phyloP scores from a whole-genome alignment of 2,329 filamentous ascomycete species.

The Sporothrix variecibatus region DNA sequence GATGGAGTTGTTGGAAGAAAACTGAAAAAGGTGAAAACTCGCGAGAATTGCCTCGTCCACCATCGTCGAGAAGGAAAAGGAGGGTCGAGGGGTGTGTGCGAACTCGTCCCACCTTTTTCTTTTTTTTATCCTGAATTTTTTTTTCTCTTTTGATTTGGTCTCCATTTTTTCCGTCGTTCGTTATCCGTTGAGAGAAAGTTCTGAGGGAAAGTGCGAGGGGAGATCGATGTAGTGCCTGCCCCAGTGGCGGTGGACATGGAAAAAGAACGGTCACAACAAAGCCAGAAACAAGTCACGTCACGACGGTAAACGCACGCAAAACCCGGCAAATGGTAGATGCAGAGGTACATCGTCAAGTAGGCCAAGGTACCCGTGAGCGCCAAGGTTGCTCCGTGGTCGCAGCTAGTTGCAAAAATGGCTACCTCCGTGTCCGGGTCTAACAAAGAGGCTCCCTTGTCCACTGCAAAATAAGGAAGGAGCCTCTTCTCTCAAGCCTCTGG shows the following conservation, averaged over 20 bases:
- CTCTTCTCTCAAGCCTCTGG: background rate
- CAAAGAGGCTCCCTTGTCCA: background rate
- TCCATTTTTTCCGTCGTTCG: constrained; percentile 10
- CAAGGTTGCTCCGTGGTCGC: background rate
- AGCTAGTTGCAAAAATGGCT: background rate
- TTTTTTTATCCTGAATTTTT: background rate
- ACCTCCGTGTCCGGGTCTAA: background rate
- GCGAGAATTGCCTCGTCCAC: constrained; percentile 12
- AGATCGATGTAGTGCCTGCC: background rate
- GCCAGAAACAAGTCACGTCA: background rate
- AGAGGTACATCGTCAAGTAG: background rate
- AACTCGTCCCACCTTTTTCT: background rate
- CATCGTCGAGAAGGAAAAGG: background rate
- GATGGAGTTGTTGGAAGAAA: background rate
- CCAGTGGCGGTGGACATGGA: background rate
- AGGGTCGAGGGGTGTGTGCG: background rate
- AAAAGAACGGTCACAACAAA: constrained; percentile 11
- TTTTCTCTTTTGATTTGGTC: constrained; percentile 12
- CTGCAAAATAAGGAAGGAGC: background rate
- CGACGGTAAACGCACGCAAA: constrained; percentile 7
- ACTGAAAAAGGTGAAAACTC: constrained; percentile 21
- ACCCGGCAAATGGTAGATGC: background rate
- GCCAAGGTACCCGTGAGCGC: background rate
- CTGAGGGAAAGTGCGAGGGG: background rate
- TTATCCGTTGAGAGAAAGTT: background rate